phyloP scores from a whole-genome alignment of 441 rosid genomes.

The Cnidoscolus chayamansa region DNA sequence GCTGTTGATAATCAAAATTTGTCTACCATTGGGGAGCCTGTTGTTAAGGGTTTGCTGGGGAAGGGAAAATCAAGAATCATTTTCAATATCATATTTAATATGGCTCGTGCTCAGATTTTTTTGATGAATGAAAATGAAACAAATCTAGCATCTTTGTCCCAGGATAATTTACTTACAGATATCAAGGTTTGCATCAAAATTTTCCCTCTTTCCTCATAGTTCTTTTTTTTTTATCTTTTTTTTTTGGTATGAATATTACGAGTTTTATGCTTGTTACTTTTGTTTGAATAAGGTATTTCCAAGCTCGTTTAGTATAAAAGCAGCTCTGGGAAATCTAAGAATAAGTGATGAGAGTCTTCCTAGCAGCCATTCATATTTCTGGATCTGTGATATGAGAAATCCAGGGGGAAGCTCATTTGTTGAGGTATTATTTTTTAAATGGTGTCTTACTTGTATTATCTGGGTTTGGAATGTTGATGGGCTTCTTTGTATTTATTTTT shows the following conservation, averaged over 20 bases:
- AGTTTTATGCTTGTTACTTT: constrained; percentile 24
- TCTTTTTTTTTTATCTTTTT: constrained; percentile 13
- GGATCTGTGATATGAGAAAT: constrained; percentile 99
- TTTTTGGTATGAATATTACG: constrained; percentile 7
- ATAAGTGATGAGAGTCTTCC: constrained; percentile 98
- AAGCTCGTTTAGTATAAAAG: constrained; percentile 85
- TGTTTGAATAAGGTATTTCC: constrained; percentile 74
- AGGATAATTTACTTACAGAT: constrained; percentile 84
- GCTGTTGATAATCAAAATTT: constrained; percentile 39
- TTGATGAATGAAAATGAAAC: constrained; percentile 93
- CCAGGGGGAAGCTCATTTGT: constrained; percentile 98
- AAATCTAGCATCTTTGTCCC: constrained; percentile 82
- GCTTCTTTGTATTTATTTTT: neutral
- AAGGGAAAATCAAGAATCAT: constrained; percentile 90
- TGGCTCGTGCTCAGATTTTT: constrained; percentile 90
- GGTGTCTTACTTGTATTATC: neutral
- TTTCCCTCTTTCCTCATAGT: neutral
- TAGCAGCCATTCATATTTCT: constrained; percentile 72
- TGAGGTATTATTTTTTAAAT: constrained; percentile 46
- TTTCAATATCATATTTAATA: constrained; percentile 74
- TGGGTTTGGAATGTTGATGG: neutral
- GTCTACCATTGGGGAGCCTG: constrained; percentile 44
- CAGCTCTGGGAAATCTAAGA: constrained; percentile 88
- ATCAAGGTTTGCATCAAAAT: constrained; percentile 63
- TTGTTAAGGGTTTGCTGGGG: constrained; percentile 85